phyloP scores from a whole-genome alignment of 179 eudicot species.

The Spergularia azorica region DNA sequence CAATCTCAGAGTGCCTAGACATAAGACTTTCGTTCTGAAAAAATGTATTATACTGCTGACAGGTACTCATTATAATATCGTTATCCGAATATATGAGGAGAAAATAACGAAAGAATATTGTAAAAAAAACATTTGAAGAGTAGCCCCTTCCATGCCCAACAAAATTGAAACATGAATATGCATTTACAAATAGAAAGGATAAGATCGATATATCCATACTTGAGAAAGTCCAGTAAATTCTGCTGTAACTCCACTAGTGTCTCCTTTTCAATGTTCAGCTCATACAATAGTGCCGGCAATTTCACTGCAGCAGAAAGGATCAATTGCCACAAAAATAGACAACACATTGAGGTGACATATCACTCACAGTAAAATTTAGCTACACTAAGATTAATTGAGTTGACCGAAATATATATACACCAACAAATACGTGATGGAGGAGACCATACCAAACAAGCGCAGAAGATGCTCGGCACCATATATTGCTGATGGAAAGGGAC shows the following conservation, averaged over 20 bases:
- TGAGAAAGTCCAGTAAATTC: conserved; percentile 58
- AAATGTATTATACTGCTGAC: too few relatives aligned
- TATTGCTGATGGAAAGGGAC: conserved; percentile 45
- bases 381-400: neutral
- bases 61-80: too few relatives aligned
- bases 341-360: neutral
- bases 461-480: conserved; percentile 93
- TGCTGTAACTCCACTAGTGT: conserved; percentile 52
- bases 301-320: conserved; percentile 51
- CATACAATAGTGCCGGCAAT: conserved; percentile 58
- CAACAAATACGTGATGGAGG: conserved; percentile 14
- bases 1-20: too few relatives aligned
- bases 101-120: too few relatives aligned
- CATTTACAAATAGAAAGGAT: neutral
- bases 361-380: neutral
- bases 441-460: conserved; percentile 76
- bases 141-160: neutral
- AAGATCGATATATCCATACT: conserved; percentile 33
- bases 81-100: too few relatives aligned
- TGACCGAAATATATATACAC: neutral
- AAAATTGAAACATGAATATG: neutral
- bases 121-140: neutral
- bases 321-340: neutral
- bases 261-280: conserved; percentile 56
- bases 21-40: too few relatives aligned